Percentiles rank a stretch among this genome's conserved stretches.
These are phyloP conservation scores for Phytophthora fragariae DNA, from an alignment of 352 stramenopile species.

Conservation along the genomic window DNA sequence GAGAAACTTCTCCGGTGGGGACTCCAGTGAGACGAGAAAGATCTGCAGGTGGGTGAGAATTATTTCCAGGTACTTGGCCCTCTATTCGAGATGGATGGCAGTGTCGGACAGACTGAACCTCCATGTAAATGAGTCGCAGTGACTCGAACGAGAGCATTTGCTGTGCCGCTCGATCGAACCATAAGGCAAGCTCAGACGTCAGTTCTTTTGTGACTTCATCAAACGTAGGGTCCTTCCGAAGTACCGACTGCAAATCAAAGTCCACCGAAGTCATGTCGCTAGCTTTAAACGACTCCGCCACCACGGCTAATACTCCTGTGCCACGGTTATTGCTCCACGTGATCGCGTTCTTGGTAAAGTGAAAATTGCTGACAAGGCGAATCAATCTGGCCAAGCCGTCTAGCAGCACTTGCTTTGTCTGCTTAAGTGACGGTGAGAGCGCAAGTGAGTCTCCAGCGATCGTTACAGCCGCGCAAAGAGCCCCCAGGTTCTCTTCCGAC, in stretches of 20 bases:
- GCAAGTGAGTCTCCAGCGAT: conserved; percentile 52
- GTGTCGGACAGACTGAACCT: conserved; percentile 48
- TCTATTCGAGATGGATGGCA: conserved; percentile 3
- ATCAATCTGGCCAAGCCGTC: conserved; percentile 61
- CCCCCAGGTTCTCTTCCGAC: conserved; percentile 46
- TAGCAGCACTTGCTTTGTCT: conserved; percentile 63
- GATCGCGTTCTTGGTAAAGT: conserved; percentile 70
- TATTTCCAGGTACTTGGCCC: not conserved
- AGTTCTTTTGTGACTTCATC: conserved; percentile 46
- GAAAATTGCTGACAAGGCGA: conserved; percentile 65
- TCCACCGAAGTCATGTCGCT: conserved; percentile 28
- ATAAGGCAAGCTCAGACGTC: conserved; percentile 40
- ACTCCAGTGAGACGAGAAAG: conserved; percentile 46
- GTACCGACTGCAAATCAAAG: conserved; percentile 61
- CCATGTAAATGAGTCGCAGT: conserved; percentile 54
- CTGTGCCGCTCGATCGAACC: conserved; percentile 57
- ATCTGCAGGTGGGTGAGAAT: conserved; percentile 13
- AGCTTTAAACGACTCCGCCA: conserved; percentile 45
- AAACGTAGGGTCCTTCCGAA: conserved; percentile 54
- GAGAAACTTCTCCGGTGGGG: conserved; percentile 44
- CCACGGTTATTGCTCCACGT: conserved; percentile 62
- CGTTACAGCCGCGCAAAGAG: conserved; percentile 57
- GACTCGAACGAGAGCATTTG: conserved; percentile 73
- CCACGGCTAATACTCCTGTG: conserved; percentile 42
- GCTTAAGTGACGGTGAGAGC: conserved; percentile 51